Evolutionary conservation across 169 alveolate species (phyloP).

Genomic region (Plasmodium yoelii): DNA sequence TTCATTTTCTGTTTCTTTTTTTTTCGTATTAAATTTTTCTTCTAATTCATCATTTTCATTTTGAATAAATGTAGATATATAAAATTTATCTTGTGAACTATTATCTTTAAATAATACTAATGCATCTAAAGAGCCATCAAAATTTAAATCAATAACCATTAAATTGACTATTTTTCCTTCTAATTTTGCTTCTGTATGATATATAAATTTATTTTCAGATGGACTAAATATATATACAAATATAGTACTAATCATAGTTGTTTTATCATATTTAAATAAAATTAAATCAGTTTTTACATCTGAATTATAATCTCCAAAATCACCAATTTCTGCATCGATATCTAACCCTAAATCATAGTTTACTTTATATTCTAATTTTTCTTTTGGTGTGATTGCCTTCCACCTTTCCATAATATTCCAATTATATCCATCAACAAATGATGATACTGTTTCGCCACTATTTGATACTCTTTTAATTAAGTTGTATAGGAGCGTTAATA

Average conservation of each 20-base stretch:
- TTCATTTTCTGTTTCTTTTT: conserved; percentile 46
- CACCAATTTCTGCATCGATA: conserved; percentile 74
- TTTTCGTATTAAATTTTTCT: conserved; percentile 64
- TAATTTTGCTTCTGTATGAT: conserved; percentile 51
- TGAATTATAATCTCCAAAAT: conserved; percentile 73
- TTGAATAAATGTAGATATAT: conserved; percentile 44
- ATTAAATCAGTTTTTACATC: conserved; percentile 75
- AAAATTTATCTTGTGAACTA: conserved; percentile 13
- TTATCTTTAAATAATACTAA: conserved; percentile 77
- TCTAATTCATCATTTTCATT: conserved; percentile 64
- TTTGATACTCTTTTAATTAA: neutral
- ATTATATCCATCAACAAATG: conserved; percentile 31
- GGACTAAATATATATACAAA: conserved; percentile 36
- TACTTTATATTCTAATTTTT: conserved; percentile 62
- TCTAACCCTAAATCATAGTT: conserved; percentile 56
- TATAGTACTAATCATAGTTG: conserved; percentile 35
- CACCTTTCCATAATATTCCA: conserved; percentile 68
- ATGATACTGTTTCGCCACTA: neutral
- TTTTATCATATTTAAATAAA: conserved; percentile 57
- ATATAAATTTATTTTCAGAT: conserved; percentile 31
- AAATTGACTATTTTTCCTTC: conserved; percentile 78
- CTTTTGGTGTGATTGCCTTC: conserved; percentile 59
- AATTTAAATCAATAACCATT: conserved; percentile 80
- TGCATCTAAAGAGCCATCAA: conserved; percentile 79
- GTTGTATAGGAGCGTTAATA: neutral